Conservation (phyloP, 2,329 filamentous ascomycete species). For the Ilyonectria mors-panacis region DNA sequence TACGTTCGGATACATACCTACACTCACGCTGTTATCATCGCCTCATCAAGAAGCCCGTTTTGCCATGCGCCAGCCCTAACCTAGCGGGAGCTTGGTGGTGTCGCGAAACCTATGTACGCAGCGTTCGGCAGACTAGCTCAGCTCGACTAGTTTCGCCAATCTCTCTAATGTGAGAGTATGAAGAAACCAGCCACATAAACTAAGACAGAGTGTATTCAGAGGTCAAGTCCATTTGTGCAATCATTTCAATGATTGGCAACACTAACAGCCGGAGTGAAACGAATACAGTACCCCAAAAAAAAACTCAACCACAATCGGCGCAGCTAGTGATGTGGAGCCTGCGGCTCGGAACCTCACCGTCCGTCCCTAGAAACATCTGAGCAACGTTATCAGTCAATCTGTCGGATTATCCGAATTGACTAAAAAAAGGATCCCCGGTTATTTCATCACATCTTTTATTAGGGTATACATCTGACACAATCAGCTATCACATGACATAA, state of each 20-base stretch:
- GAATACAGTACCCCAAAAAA: too few relatives aligned
- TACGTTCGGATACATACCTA: not conserved
- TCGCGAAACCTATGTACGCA: not conserved
- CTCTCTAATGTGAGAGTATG: not conserved
- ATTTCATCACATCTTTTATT: too few relatives aligned
- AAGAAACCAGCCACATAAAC: not conserved
- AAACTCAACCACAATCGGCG: too few relatives aligned
- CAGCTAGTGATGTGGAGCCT: too few relatives aligned
- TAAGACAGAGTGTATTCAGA: too few relatives aligned
- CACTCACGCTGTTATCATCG: not conserved
- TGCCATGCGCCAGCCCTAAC: not conserved
- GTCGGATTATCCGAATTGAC: too few relatives aligned
- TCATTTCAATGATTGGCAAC: too few relatives aligned
- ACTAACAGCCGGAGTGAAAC: too few relatives aligned
- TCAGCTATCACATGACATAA: not conserved
- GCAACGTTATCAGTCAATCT: not conserved
- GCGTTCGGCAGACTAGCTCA: not conserved
- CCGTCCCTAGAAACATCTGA: not conserved
- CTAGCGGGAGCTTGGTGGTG: not conserved
- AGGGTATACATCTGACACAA: too few relatives aligned
- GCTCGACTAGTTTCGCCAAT: not conserved
- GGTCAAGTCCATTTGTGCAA: too few relatives aligned
- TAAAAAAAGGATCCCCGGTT: too few relatives aligned
- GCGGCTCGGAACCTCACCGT: too few relatives aligned
- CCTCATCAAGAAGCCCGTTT: not conserved